These are phyloP conservation scores for Thamnidium elegans DNA, from an alignment of 192 early-diverging fungal genomes.

Conservation along the genomic window DNA sequence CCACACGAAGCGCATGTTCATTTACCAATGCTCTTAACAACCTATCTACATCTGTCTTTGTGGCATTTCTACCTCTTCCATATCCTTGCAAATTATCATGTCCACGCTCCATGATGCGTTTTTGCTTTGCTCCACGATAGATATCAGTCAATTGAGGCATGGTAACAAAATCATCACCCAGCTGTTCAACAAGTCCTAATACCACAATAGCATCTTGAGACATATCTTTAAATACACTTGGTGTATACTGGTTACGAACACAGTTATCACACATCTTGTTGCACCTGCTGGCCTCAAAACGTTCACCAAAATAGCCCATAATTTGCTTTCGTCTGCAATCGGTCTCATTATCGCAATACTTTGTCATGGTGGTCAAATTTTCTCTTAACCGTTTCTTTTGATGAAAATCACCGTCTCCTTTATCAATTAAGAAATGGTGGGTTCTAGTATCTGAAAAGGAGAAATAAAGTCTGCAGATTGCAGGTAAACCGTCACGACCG, in stretches of 20 bases:
- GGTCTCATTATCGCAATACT: constrained; percentile 82
- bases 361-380: constrained; percentile 63
- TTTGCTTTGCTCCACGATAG: constrained; percentile 66
- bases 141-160: constrained; percentile 69
- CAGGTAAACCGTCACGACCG: constrained; percentile 85
- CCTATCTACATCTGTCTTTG: constrained; percentile 62
- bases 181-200: constrained; percentile 44
- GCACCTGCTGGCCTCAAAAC: constrained; percentile 64
- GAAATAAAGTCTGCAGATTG: constrained; percentile 85
- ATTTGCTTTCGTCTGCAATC: constrained; percentile 90
- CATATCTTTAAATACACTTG: constrained; percentile 47
- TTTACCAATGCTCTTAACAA: constrained; percentile 67
- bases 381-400: constrained; percentile 77
- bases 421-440: constrained; percentile 76
- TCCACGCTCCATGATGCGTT: constrained; percentile 47
- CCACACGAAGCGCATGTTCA: background rate
- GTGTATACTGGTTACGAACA: constrained; percentile 23
- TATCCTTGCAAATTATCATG: constrained; percentile 53
- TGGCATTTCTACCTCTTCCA: constrained; percentile 53
- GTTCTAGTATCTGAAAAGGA: constrained; percentile 58
- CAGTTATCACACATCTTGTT: constrained; percentile 89
- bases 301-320: constrained; percentile 89
- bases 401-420: constrained; percentile 71
- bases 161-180: constrained; percentile 54
- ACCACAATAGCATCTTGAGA: constrained; percentile 51